Conservation (phyloP, 768 basidiomycete genomes). For the Mycena venus region DNA sequence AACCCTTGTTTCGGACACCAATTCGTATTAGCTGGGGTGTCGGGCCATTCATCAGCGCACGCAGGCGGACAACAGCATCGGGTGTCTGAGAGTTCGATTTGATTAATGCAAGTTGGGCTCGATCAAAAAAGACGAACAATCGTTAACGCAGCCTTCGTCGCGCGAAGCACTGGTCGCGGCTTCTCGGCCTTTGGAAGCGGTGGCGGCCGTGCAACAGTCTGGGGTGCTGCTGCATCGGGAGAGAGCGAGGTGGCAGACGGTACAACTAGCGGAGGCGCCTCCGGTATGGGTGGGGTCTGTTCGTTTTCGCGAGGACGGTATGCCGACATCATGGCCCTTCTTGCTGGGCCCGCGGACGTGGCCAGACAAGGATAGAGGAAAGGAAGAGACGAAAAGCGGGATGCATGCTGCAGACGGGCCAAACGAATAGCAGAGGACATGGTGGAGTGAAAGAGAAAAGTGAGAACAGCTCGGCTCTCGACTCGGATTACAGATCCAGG, state of each 20-base stretch:
- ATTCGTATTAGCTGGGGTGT: conserved; percentile 94
- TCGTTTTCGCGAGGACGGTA: conserved; percentile 55
- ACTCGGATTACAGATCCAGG: background rate
- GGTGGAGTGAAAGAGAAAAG: conserved; percentile 22
- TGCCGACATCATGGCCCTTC: conserved; percentile 80
- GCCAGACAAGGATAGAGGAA: conserved; percentile 50
- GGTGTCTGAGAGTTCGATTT: conserved; percentile 72
- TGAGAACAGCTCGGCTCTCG: too few relatives aligned
- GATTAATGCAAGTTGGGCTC: background rate
- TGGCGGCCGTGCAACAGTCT: conserved; percentile 80
- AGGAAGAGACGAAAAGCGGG: conserved; percentile 46
- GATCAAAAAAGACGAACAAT: conserved; percentile 62
- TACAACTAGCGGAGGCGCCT: conserved; percentile 67
- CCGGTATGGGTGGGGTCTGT: conserved; percentile 46
- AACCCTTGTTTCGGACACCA: conserved; percentile 97
- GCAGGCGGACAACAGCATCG: conserved; percentile 79
- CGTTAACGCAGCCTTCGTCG: conserved; percentile 83
- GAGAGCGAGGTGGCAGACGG: conserved; percentile 62
- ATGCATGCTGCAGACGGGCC: conserved; percentile 46
- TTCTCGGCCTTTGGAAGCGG: conserved; percentile 75
- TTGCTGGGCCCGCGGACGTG: conserved; percentile 51
- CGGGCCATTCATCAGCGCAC: conserved; percentile 81
- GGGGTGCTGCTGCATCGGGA: conserved; percentile 75
- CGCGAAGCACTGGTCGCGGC: conserved; percentile 72
- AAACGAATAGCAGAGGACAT: conserved; percentile 48